Base-by-base conservation (phyloP, 805 yeast species). In the Metschnikowia kunwiensis region DNA sequence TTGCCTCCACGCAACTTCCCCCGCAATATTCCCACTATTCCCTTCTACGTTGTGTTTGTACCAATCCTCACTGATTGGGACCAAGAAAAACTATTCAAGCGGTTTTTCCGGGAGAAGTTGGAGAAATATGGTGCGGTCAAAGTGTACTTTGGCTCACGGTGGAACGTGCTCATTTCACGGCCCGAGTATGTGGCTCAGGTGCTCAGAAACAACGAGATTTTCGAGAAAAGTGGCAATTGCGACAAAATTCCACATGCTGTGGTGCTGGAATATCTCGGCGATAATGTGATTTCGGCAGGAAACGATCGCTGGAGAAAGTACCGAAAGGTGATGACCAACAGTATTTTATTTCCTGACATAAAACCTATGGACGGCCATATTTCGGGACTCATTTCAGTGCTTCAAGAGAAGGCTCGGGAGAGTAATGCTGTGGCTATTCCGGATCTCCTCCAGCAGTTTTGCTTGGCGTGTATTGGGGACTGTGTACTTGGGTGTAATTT, bases 161-260 rank as follows among this genome's bases (percentile, higher is more conserved):
- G 83, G 83, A 78, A 77, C 45, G 68, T 77, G 14, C 51, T 78
- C 20, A 75, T 77, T 1, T 62, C 74, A 2, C 64, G 53, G 32
- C 82, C 82, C 2, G 67, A 68, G 21, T 64, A 55, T 34, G 54
- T 78, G 42, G 52, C 55, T 5, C 72, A 72, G 35, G 51, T 77
- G 6, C 65, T 77, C 42, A 70, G 63, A 45, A 64, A 75, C 34
- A 80, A 77, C 38, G 60, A 67, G 13, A 54, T 65, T 1, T 78
- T 66, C 55, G 77, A 75, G 4, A 78, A 78, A 43, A 74, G 80
- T 49, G 83, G 83, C 0, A 78, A 78, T 38, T 79, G 75, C 14
- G 64, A 68, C 38, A 78, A 78, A 49, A 75, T 76, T 13, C 81
- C 82, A 0, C 61, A 72, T 38, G 66, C 80, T 5, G 74, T 76